Conservation (phyloP, 176 grass and related monocot genomes). For the Typha latifolia region DNA sequence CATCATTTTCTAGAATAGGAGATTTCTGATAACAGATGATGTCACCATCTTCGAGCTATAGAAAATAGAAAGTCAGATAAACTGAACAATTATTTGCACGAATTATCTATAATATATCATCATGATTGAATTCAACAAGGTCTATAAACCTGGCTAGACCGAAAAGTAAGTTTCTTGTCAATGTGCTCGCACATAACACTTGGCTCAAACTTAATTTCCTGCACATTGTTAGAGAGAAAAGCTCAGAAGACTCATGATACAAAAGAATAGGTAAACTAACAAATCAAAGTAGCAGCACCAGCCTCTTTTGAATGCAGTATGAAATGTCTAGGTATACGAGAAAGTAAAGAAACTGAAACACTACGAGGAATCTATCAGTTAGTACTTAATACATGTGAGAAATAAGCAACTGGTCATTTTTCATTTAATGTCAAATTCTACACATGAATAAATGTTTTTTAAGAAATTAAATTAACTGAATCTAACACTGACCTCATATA, state of each 20-base stretch:
- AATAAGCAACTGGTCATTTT: no score
- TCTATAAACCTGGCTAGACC: conserved; percentile 9
- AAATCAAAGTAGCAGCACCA: background rate
- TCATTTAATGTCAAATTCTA: no score
- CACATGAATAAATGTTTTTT: no score
- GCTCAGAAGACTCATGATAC: background rate
- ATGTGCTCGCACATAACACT: conserved; percentile 11
- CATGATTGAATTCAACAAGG: background rate
- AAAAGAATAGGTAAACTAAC: background rate
- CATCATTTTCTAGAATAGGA: background rate
- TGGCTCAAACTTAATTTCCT: conserved; percentile 39
- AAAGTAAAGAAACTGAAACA: no score
- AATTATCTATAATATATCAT: background rate
- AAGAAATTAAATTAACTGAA: background rate
- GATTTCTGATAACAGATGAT: conserved; percentile 54
- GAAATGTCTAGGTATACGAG: no score
- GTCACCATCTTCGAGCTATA: conserved; percentile 32
- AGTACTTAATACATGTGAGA: background rate
- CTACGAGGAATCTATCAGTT: background rate
- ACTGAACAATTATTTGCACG: background rate
- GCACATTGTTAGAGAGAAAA: background rate
- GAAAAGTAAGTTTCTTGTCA: conserved; percentile 15
- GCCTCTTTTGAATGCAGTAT: no score
- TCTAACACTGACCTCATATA: conserved; percentile 25
- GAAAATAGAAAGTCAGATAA: background rate